A percentile compares a stretch with the other conserved stretches of the same genome.
Evolutionary conservation across 345 rosid species (phyloP).

Genomic region (Cardiospermum halicacabum): DNA sequence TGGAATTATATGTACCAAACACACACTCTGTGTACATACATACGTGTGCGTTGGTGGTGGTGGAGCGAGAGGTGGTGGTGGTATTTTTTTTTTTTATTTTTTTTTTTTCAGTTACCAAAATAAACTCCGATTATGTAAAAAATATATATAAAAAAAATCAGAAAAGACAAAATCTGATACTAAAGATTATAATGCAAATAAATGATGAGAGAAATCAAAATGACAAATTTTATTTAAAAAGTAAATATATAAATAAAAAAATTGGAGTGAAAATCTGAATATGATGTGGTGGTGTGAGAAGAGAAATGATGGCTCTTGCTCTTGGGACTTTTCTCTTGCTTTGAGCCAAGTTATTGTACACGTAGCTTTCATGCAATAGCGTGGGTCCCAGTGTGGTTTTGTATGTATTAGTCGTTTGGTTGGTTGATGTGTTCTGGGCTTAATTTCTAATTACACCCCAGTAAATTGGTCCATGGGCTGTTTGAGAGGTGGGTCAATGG

Average conservation of each 20-base stretch:
- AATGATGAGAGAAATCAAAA: no score
- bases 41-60: background rate
- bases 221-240: no score
- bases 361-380: conserved; percentile 29
- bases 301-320: background rate
- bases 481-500: no score
- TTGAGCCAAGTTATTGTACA: conserved; percentile 11
- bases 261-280: no score
- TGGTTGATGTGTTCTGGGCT: background rate
- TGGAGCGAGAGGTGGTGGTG: background rate
- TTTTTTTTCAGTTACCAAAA: background rate
- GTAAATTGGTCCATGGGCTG: background rate
- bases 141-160: no score
- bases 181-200: background rate
- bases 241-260: no score
- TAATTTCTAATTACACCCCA: background rate
- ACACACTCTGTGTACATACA: conserved; percentile 3
- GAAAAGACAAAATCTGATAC: conserved; percentile 14
- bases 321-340: conserved; percentile 7
- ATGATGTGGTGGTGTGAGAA: conserved; percentile 13
- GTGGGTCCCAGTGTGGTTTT: background rate
- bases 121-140: no score
- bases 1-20: background rate
- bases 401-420: background rate
- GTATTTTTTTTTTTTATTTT: background rate